Evolutionary conservation across 441 rosid genomes (phyloP), one percentile per base, ranked within the genome.

Genomic region (Geranium incanum): DNA sequence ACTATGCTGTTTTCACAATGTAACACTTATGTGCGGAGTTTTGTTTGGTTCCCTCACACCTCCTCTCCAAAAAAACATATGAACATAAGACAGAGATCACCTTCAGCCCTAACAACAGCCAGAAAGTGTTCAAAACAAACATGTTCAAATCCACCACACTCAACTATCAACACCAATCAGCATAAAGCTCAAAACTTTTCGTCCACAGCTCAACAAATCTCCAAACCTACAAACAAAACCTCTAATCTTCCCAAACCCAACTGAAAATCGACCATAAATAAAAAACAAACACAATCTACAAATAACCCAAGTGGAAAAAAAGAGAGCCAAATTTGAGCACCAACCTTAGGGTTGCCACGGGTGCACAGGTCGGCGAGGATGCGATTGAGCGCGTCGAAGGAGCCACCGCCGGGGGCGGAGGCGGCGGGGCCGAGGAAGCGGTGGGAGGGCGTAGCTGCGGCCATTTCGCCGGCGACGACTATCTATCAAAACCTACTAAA

Each of bases 311-410:
- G 3, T 28, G n/a, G 52, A 45, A 45, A 45, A 45, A 45, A 5
- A 23, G 64, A 18, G 64, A 59, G 18, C 33, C 9, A 18, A 59
- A 59, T 19, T 16, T 6, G 23, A 16, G 33, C 12, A 59, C 64
- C 64, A 74, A 95, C 99, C 96, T 89, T 92, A 45, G 97, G 93
- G 73, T 82, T 86, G 62, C 90, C 95, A 21, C 88, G 92, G 50
- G 83, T 86, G 78, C 95, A 92, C 81, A 92, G 96, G 87, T 92
- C 96, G 9, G 87, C 81, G 67, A 92, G 82, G 77, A 89, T 91
- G 63, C 97, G 94, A 78, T 89, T 91, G 73, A 90, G 82, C 57
- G 89, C 83, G 41, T 95, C 99, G 50, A 83, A 87, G 80, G 87
- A 87, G 63, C 92, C 85, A 57, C 91, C 92, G 50, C 84, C 78